phyloP scores from a whole-genome alignment of 345 rosid species.

The Boechera retrofracta region DNA sequence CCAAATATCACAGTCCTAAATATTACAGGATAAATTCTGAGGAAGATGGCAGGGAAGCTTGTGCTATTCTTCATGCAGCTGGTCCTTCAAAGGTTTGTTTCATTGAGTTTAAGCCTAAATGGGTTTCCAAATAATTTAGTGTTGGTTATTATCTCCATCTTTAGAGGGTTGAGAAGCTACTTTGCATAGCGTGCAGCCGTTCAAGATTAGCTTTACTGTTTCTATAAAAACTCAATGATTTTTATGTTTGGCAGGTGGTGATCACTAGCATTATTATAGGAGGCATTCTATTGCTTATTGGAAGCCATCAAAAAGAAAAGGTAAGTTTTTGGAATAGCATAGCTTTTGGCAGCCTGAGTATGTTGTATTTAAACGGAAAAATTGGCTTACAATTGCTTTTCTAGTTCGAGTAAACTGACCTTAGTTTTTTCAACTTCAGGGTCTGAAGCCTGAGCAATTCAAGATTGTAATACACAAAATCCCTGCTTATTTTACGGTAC shows the following conservation, averaged over 20 bases:
- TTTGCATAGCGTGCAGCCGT: background rate
- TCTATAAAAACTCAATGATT: background rate
- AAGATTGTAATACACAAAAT: conserved; percentile 83
- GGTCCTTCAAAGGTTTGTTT: conserved; percentile 86
- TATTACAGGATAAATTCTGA: conserved; percentile 73
- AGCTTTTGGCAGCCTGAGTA: background rate
- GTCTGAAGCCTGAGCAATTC: conserved; percentile 79
- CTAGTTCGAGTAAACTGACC: background rate
- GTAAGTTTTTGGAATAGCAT: conserved; percentile 43
- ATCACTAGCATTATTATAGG: conserved; percentile 88
- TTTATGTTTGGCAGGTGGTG: conserved; percentile 71
- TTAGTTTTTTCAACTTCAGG: conserved; percentile 52
- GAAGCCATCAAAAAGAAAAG: conserved; percentile 93
- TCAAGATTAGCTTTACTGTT: conserved; percentile 12
- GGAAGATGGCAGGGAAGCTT: conserved; percentile 87
- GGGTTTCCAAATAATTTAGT: background rate
- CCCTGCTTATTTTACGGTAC: conserved; percentile 98
- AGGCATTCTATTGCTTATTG: conserved; percentile 81
- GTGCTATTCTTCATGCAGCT: conserved; percentile 87
- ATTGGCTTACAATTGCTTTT: background rate
- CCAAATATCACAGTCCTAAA: conserved; percentile 18
- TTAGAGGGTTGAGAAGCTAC: conserved; percentile 9
- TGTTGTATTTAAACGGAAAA: conserved; percentile 11
- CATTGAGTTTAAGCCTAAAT: conserved; percentile 2
- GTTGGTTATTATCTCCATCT: conserved; percentile 3